phyloP scores from a whole-genome alignment of 2,329 filamentous ascomycete genomes.

The Daldinia sp. region DNA sequence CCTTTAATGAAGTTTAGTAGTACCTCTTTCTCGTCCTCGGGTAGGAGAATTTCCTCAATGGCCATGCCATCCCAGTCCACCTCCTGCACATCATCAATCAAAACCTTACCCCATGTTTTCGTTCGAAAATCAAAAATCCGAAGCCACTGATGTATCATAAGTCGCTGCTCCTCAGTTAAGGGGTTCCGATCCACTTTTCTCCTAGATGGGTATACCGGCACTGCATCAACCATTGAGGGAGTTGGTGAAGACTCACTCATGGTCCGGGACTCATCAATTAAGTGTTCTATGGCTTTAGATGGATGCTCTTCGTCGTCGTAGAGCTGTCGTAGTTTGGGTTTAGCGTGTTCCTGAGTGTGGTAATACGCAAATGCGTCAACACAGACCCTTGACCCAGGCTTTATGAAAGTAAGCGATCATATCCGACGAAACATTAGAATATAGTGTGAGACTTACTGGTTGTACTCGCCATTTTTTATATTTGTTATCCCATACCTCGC shows the following conservation, averaged over 20 bases:
- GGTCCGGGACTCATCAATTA: neutral
- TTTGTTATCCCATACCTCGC: constrained; percentile 42
- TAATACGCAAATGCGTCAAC: constrained; percentile 56
- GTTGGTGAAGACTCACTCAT: neutral
- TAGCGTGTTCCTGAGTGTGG: constrained; percentile 48
- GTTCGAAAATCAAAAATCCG: constrained; percentile 55
- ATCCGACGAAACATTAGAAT: neutral
- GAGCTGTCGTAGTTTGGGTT: constrained; percentile 47
- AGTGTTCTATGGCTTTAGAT: neutral
- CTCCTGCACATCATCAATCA: constrained; percentile 47
- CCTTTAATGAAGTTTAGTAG: constrained; percentile 56
- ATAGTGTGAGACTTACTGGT: neutral
- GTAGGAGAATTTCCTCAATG: constrained; percentile 55
- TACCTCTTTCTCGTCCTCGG: constrained; percentile 54
- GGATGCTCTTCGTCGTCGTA: neutral
- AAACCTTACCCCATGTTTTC: constrained; percentile 52
- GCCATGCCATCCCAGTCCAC: constrained; percentile 54
- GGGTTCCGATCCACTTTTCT: constrained; percentile 44
- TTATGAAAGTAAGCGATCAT: neutral
- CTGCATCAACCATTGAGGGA: neutral
- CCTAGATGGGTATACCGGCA: constrained; percentile 28
- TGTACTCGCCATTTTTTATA: too few relatives aligned
- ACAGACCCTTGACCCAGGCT: constrained; percentile 50
- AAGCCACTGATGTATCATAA: constrained; percentile 55
- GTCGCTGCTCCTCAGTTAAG: constrained; percentile 53